A percentile compares a stretch with the other conserved stretches of the same genome.
phyloP scores from a whole-genome alignment of 352 stramenopile species.

The Globisporangium viniferum region DNA sequence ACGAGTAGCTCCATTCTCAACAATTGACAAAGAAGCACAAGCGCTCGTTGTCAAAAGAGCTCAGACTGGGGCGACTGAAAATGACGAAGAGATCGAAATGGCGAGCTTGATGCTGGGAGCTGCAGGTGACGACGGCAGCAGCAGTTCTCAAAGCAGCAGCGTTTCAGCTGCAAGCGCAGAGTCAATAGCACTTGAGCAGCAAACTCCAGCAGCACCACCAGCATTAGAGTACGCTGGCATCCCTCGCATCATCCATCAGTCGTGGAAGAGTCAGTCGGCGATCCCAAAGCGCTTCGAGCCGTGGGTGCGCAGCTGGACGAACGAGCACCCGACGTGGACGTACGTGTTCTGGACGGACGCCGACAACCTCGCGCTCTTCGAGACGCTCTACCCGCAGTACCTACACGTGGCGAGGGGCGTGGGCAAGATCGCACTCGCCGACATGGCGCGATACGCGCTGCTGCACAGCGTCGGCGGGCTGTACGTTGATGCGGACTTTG shows the following conservation, averaged over 20 bases:
- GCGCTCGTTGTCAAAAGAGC: not conserved
- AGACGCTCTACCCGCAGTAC: conserved; percentile 46
- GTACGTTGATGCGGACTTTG: conserved; percentile 54
- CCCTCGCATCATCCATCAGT: conserved; percentile 54
- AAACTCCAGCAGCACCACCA: not conserved
- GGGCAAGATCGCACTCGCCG: conserved; percentile 40
- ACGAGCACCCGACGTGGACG: conserved; percentile 34
- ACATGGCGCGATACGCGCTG: conserved; percentile 57
- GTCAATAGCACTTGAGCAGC: not conserved
- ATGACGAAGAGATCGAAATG: conserved; percentile 6
- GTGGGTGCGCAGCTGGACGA: conserved; percentile 57
- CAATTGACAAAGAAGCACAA: not conserved
- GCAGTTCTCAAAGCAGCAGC: not conserved
- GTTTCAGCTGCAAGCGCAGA: not conserved
- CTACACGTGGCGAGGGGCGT: conserved; percentile 32
- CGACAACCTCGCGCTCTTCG: conserved; percentile 52
- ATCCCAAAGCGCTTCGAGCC: conserved; percentile 46
- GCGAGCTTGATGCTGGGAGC: not conserved
- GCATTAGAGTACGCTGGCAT: conserved; percentile 14
- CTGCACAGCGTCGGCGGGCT: conserved; percentile 46
- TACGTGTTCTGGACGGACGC: conserved; percentile 63
- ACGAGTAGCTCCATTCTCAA: not conserved
- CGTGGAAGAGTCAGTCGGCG: conserved; percentile 36
- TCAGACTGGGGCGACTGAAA: not conserved
- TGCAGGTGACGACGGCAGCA: not conserved